Conservation (phyloP, 108 stramenopile genomes). For the Heterococcus sp. region DNA sequence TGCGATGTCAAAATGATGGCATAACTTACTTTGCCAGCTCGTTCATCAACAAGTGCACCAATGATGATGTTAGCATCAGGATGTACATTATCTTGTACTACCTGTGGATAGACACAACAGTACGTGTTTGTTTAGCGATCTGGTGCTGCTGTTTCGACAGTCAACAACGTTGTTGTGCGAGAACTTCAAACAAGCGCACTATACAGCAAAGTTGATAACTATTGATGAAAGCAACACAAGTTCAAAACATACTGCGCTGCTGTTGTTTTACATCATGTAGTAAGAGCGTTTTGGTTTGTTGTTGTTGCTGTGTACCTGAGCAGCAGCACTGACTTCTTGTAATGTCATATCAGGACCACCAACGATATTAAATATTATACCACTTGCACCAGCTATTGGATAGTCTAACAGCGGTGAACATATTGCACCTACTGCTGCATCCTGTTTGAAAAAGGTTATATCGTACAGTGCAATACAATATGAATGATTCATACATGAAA, state of each 20-base stretch:
- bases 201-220: too few relatives aligned
- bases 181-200: too few relatives aligned
- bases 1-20: background rate
- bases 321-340: slow-evolving; percentile 69
- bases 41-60: slow-evolving; percentile 72
- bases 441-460: slow-evolving; percentile 12
- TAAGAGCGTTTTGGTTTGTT: too few relatives aligned
- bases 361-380: slow-evolving; percentile 73
- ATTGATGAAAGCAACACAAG: too few relatives aligned
- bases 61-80: slow-evolving; percentile 82
- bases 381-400: slow-evolving; percentile 60
- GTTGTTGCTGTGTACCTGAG: slow-evolving; percentile 47
- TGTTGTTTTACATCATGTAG: too few relatives aligned
- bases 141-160: too few relatives aligned
- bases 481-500: too few relatives aligned
- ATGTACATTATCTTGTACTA: slow-evolving; percentile 73
- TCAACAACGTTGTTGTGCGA: too few relatives aligned
- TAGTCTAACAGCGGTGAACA: slow-evolving; percentile 68
- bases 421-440: slow-evolving; percentile 68
- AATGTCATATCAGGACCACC: slow-evolving; percentile 67
- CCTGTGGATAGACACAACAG: too few relatives aligned
- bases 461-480: too few relatives aligned
- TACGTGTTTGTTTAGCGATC: too few relatives aligned
- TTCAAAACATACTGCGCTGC: too few relatives aligned
- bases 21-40: slow-evolving; percentile 6